Evolutionary conservation across 2,329 filamentous ascomycete species (phyloP).

Genomic region (Cordyceps tenuipes): DNA sequence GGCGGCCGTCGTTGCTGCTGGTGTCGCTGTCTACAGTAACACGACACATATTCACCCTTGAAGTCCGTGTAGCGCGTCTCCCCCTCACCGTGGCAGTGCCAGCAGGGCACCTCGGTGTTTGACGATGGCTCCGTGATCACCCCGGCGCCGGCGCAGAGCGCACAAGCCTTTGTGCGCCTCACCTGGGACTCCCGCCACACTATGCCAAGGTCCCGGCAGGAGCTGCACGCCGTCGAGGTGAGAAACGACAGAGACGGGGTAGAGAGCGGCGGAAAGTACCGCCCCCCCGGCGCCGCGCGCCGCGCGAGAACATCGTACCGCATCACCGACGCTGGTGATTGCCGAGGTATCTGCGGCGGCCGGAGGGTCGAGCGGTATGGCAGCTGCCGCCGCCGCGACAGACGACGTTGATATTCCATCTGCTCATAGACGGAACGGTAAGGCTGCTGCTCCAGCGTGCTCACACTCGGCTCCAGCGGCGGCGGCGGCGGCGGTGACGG

Average conservation of each 20-base stretch:
- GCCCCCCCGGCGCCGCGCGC: too few species aligned
- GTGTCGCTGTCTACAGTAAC: background rate
- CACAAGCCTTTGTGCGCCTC: background rate
- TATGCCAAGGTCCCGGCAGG: background rate
- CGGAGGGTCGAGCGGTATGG: background rate
- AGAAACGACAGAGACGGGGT: background rate
- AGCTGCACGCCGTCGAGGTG: background rate
- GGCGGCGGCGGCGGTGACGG: background rate
- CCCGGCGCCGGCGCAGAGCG: background rate
- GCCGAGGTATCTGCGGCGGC: background rate
- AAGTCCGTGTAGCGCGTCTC: background rate
- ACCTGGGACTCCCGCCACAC: background rate
- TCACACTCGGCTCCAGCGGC: background rate
- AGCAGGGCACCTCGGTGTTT: background rate
- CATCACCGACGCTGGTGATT: too few species aligned
- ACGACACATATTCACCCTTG: background rate
- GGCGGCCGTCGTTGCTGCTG: background rate
- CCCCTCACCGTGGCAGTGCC: constrained; percentile 3
- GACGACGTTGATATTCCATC: too few species aligned
- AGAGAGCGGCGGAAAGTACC: background rate
- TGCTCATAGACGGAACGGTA: too few species aligned
- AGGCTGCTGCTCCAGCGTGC: too few species aligned
- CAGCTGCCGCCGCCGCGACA: too few species aligned
- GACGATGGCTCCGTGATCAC: background rate
- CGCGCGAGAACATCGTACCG: too few species aligned